Evolutionary conservation across 768 basidiomycete genomes (phyloP).

Genomic region (Dendrothele bispora): DNA sequence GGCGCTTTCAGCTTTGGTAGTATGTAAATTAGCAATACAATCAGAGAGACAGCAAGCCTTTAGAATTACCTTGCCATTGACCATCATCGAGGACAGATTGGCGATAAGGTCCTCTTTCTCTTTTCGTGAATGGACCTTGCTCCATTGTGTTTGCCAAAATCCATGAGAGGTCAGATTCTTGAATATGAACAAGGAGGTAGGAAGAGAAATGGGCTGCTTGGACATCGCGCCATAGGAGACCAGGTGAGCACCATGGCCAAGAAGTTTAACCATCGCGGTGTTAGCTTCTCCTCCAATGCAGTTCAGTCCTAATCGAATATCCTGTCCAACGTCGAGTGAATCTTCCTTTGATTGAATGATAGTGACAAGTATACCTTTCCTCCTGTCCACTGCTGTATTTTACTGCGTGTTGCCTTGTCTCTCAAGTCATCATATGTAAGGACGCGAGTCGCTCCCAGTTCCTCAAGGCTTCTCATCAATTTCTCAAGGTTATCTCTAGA

Average conservation of each 20-base stretch:
- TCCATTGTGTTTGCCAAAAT: slow-evolving; percentile 81
- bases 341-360: too few species aligned
- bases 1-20: slow-evolving; percentile 59
- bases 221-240: slow-evolving; percentile 94
- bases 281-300: slow-evolving; percentile 68
- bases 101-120: slow-evolving; percentile 54
- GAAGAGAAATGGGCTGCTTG: slow-evolving; percentile 73
- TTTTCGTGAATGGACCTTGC: slow-evolving; percentile 42
- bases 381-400: slow-evolving; percentile 62
- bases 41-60: slow-evolving; percentile 7
- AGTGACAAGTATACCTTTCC: slow-evolving; percentile 53
- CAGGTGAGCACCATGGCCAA: slow-evolving; percentile 69
- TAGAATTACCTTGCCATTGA: slow-evolving; percentile 54
- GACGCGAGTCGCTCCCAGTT: slow-evolving; percentile 75
- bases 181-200: slow-evolving; percentile 83
- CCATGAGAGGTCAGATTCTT: slow-evolving; percentile 76
- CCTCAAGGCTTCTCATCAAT: slow-evolving; percentile 49
- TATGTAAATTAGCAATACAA: slow-evolving; percentile 6
- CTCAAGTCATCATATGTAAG: slow-evolving; percentile 74
- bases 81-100: slow-evolving; percentile 53
- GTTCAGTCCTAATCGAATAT: slow-evolving; percentile 48
- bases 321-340: slow-evolving; percentile 26
- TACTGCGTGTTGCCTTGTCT: slow-evolving; percentile 52
- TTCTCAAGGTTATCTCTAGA: slow-evolving; percentile 52
- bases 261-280: slow-evolving; percentile 62